These are phyloP conservation scores for Dalbergia cochinchinensis DNA, from an alignment of 306 rosid species.

Conservation along the genomic window DNA sequence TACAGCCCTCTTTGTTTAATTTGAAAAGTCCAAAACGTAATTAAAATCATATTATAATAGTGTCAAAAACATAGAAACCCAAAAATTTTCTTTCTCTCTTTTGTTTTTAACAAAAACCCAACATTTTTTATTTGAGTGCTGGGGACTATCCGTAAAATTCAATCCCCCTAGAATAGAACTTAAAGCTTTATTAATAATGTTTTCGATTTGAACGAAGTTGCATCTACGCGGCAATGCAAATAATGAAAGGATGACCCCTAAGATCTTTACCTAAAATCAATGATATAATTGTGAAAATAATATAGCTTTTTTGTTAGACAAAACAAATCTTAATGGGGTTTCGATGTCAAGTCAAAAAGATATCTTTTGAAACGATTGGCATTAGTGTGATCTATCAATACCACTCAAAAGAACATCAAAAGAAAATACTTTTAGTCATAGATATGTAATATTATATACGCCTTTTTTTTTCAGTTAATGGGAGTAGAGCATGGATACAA, in stretches of 20 bases:
- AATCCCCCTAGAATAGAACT: background rate
- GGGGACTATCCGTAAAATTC: background rate
- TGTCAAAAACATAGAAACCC: background rate
- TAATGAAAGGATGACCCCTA: conserved; percentile 39
- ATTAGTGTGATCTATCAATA: background rate
- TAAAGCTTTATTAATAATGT: background rate
- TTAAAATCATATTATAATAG: conserved; percentile 23
- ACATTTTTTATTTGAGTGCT: background rate
- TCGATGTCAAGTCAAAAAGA: background rate
- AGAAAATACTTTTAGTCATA: background rate
- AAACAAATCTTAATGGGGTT: conserved; percentile 13
- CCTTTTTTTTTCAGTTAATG: no score
- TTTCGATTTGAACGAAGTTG: conserved; percentile 3
- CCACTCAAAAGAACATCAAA: background rate
- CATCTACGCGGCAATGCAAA: conserved; percentile 38
- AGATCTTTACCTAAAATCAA: background rate
- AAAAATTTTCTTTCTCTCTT: no score
- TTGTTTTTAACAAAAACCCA: background rate
- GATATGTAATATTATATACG: no score
- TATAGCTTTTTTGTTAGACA: background rate
- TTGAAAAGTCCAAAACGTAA: conserved; percentile 31
- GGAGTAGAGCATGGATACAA: no score
- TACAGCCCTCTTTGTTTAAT: conserved; percentile 24
- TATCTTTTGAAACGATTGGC: background rate
- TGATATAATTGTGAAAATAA: conserved; percentile 22